Percentiles rank a stretch among this genome's conserved stretches.
phyloP scores from a whole-genome alignment of 2,329 filamentous ascomycete genomes.

The Chaetomiaceae sp. region DNA sequence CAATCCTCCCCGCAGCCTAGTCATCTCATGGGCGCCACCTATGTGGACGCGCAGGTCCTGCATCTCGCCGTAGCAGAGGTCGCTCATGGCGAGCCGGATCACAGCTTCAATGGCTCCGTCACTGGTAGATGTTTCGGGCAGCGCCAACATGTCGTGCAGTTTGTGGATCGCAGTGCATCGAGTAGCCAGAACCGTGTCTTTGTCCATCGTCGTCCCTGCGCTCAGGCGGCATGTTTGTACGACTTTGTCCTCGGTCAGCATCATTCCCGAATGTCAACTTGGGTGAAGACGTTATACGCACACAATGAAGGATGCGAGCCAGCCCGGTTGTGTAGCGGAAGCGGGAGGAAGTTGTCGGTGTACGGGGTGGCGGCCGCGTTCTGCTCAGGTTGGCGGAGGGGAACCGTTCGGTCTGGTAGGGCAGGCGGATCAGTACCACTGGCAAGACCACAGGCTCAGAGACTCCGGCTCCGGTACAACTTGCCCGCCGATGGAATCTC shows the following conservation, averaged over 20 bases:
- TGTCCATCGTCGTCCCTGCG: not conserved
- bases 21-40: conserved; percentile 7
- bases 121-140: not conserved
- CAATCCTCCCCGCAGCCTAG: conserved; percentile 2
- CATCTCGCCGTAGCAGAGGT: conserved; percentile 16
- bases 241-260: conserved; percentile 4
- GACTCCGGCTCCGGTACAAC: no score
- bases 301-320: not conserved
- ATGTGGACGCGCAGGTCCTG: conserved; percentile 7
- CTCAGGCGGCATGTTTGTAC: conserved; percentile 2
- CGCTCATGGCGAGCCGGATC: conserved; percentile 14
- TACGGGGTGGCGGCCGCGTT: not conserved
- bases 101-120: conserved; percentile 13
- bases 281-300: not conserved
- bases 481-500: no score
- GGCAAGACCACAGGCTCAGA: not conserved
- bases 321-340: not conserved
- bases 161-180: conserved; percentile 3
- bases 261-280: no score
- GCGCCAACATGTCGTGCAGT: conserved; percentile 6
- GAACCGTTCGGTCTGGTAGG: not conserved
- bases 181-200: not conserved
- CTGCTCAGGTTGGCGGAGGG: not conserved
- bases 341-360: conserved; percentile 4
- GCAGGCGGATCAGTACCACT: not conserved